phyloP scores from a whole-genome alignment of 768 basidiomycete species.

The Sporobolomyces roseus region DNA sequence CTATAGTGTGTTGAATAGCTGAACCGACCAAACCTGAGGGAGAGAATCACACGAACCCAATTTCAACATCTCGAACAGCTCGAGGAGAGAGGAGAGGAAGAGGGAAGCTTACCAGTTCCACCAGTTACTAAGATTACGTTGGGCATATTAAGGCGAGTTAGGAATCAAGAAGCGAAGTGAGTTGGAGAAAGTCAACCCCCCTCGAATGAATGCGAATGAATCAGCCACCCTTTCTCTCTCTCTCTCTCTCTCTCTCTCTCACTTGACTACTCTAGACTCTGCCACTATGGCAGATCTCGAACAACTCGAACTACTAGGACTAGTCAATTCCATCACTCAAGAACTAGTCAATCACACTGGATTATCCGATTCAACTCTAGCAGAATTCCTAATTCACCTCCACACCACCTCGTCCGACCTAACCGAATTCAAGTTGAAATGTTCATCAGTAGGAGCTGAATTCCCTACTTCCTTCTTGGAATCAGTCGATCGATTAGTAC shows the following conservation, averaged over 20 bases:
- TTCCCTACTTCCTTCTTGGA: constrained; percentile 88
- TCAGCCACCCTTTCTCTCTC: neutral
- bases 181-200: neutral
- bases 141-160: neutral
- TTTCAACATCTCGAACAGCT: too few species aligned
- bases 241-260: neutral
- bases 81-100: neutral
- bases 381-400: constrained; percentile 88
- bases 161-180: neutral
- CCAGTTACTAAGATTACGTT: constrained; percentile 39
- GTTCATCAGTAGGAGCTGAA: constrained; percentile 68
- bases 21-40: constrained; percentile 37
- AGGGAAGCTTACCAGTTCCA: constrained; percentile 27
- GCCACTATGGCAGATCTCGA: constrained; percentile 55
- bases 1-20: constrained; percentile 54
- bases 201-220: neutral
- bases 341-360: constrained; percentile 79
- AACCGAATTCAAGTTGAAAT: constrained; percentile 72
- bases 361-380: constrained; percentile 72
- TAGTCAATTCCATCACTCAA: constrained; percentile 85
- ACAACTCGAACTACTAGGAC: constrained; percentile 85
- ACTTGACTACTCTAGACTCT: neutral
- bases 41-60: neutral
- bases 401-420: constrained; percentile 59
- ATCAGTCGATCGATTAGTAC: constrained; percentile 88